These are phyloP conservation scores for Trametopsis cervina DNA, from an alignment of 768 basidiomycete genomes.

Conservation along the genomic window DNA sequence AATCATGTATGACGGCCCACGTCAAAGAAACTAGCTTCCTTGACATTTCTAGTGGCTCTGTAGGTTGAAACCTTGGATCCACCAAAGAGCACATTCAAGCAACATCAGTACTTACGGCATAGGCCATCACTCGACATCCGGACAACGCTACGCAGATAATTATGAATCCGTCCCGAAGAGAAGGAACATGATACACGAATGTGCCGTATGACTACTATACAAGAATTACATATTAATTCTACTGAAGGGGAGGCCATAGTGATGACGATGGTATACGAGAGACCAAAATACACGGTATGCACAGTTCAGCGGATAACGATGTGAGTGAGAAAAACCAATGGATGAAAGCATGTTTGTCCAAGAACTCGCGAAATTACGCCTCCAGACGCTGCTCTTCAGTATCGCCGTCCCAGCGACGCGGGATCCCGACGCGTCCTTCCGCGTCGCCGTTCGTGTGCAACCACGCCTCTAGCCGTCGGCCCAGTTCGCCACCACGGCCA, in stretches of 20 bases:
- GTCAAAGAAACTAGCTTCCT: no score
- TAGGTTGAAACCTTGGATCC: no score
- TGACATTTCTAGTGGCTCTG: no score
- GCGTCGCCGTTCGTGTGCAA: constrained; percentile 29
- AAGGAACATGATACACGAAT: background rate
- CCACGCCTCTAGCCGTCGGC: constrained; percentile 71
- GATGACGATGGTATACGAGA: background rate
- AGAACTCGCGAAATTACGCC: background rate
- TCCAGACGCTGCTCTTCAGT: background rate
- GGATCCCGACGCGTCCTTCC: constrained; percentile 21
- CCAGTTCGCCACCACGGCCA: constrained; percentile 72
- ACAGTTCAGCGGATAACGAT: background rate
- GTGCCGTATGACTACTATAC: background rate
- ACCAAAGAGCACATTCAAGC: no score
- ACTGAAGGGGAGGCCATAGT: background rate
- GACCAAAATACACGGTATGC: background rate
- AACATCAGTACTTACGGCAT: no score
- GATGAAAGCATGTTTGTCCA: background rate
- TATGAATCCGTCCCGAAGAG: no score
- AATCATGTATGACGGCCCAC: no score
- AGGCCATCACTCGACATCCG: no score
- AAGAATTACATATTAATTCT: background rate
- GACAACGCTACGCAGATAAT: no score
- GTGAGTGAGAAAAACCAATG: background rate
- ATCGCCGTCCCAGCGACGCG: constrained; percentile 18